Conservation (phyloP, 352 stramenopile genomes). For the Pythium biforme region DNA sequence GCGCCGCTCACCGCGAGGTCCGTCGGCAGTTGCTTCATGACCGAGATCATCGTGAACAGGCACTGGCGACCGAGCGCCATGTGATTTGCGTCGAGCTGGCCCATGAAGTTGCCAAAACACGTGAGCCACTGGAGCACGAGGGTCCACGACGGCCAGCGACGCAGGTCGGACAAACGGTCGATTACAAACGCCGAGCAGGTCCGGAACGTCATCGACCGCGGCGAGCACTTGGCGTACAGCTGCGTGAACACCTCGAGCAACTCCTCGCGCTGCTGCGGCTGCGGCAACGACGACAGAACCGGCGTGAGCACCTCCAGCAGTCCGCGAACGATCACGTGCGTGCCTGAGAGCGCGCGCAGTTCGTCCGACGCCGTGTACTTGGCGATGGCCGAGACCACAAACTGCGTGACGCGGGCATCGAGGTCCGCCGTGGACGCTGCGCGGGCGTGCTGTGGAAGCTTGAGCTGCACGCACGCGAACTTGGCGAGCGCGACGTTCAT, state of each 20-base stretch:
- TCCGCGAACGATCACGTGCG: constrained; percentile 56
- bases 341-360: constrained; percentile 49
- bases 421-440: constrained; percentile 26
- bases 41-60: constrained; percentile 65
- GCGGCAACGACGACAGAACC: constrained; percentile 29
- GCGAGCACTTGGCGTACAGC: constrained; percentile 66
- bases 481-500: constrained; percentile 74
- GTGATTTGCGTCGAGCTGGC: constrained; percentile 54
- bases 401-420: constrained; percentile 46
- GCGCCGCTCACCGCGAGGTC: constrained; percentile 43
- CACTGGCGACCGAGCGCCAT: constrained; percentile 61
- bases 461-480: constrained; percentile 58
- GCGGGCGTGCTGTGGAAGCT: constrained; percentile 17
- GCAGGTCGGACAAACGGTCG: constrained; percentile 48
- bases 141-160: constrained; percentile 50
- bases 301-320: constrained; percentile 63
- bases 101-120: constrained; percentile 62
- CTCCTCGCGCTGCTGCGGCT: constrained; percentile 32
- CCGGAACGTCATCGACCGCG: constrained; percentile 70
- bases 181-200: constrained; percentile 74
- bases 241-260: constrained; percentile 60
- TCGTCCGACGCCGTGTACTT: constrained; percentile 69
- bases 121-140: constrained; percentile 70
- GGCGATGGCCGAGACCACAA: constrained; percentile 54
- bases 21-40: constrained; percentile 74